phyloP scores from a whole-genome alignment of 148 eudicot genomes.

The Chenopodium suecicum region DNA sequence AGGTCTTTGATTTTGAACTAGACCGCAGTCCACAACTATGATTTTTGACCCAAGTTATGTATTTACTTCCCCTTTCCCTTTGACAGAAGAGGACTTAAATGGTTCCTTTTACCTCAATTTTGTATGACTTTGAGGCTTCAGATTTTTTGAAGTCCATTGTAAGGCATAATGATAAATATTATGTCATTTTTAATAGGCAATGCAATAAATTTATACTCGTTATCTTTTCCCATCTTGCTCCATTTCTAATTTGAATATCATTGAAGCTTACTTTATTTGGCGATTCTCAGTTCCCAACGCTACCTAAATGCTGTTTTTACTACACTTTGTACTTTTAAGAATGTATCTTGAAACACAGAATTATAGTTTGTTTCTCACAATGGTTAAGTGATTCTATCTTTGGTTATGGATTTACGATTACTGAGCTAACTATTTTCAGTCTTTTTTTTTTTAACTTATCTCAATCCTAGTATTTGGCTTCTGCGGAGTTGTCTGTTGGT shows the following conservation, averaged over 20 bases:
- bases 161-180: slow-evolving; percentile 1
- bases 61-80: slow-evolving; percentile 1
- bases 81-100: not conserved
- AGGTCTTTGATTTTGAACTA: not conserved
- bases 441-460: no score
- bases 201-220: slow-evolving; percentile 6
- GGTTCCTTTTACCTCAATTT: not conserved
- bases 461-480: no score
- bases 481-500: no score
- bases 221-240: not conserved
- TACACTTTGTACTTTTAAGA: not conserved
- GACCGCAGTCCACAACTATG: not conserved
- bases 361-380: not conserved
- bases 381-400: no score
- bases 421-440: no score
- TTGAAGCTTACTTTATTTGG: not conserved
- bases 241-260: not conserved
- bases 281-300: not conserved
- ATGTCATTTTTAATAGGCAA: not conserved
- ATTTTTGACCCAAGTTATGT: not conserved
- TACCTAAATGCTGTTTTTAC: not conserved
- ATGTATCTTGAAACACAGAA: not conserved
- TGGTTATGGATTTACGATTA: no score
- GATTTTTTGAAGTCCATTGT: slow-evolving; percentile 1
- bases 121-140: slow-evolving; percentile 1